Evolutionary conservation across 139 green algal species (phyloP), one percentile per base, ranked within the genome.

Genomic region (Chlamydomonas eustigma): DNA sequence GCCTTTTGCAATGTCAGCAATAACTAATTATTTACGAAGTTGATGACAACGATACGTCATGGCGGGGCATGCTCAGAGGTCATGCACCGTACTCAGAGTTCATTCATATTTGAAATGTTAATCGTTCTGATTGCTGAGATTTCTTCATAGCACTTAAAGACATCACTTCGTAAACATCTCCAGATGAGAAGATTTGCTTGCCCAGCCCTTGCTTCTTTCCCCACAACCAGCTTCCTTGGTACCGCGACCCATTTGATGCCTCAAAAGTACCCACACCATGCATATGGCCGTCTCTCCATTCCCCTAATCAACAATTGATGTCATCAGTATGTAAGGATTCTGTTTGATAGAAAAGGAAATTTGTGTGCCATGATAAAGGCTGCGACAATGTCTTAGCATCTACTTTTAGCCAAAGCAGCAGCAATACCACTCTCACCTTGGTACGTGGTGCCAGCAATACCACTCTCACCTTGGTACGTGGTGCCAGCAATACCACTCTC

Each of bases 181-280:
- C 90, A 50, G 93, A 94, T 34, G 81, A 76, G 34, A 89, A 97
- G 24, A 81, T 64, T 77, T 94, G 93, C n/a, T 86, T 87, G 39
- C 92, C 92, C 28, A 97, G 80, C 1, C 92, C 92, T 50, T 97
- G 88, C 77, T 93, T 93, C 33, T 86, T 35, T 77, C 93, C 89
- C 2, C 71, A 37, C 2, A 64, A 33, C 92, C 92, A 97, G 34
- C 86, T 80, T 30, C 92, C 92, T 71, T 86, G 76, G 75, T 94
- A 96, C 35, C 73, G 78, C 0, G 84, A 83, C 44, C 86, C 87
- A 64, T 94, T 89, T 2, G 90, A 81, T 4, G 79, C 75, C 39
- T 88, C 78, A 81, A 93, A 92, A 0, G 82, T 91, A 38, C 92
- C 92, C 1, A 91, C 76, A n/a, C 91, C 92, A 72, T 93, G 88